Evolutionary conservation across 192 early-diverging fungal species (phyloP), one percentile per base, ranked within the genome.

Genomic region (Umbelopsis ramanniana): DNA sequence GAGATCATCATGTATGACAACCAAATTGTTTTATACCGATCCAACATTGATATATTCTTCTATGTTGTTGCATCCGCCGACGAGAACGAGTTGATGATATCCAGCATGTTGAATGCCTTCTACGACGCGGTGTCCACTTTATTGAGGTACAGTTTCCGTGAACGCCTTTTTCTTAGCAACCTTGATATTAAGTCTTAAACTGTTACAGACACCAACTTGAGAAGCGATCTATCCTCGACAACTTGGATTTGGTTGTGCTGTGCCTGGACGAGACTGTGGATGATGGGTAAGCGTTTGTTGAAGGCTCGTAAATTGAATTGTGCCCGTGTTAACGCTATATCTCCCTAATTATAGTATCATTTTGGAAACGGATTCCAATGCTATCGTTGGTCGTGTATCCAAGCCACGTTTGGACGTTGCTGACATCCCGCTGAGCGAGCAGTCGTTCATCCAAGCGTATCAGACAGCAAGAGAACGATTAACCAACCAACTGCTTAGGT

Each of bases 1-100:
- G 95, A 99, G 78, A 89, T 99, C 55, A 90, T 98, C n/a, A 80
- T 99, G 72, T 95, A 94, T 66, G 96, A 99, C 68, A 93, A 93
- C 54, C 93, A 96, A 52, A 89, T 97, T 15, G 92, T 98, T 54
- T 83, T 96, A 5, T 96, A 95, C 85, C 91, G 92, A 66, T 89
- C 86, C 78, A 86, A 90, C 43, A 90, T 93, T 74, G 96, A 98
- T 75, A 89, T 95, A 52, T 91, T 94, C 69, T 91, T 99, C 76
- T 97, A 96, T 79, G 85, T 98, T 52, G 89, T 99, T 21, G 96
- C 95, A 3, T 89, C 89, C 33, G 82, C 88, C 19, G 94, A 99
- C 68, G 95, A 98, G 79, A 99, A 99, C 82, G 97, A 99, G 82
- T 79, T 97, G 22, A 86, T 98, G 78, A 88, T 99, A 53, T 77